A percentile compares a stretch with the other conserved stretches of the same genome.
Evolutionary conservation across 2,329 filamentous ascomycete genomes (phyloP).

Genomic region (Colletotrichum chlorophyti): DNA sequence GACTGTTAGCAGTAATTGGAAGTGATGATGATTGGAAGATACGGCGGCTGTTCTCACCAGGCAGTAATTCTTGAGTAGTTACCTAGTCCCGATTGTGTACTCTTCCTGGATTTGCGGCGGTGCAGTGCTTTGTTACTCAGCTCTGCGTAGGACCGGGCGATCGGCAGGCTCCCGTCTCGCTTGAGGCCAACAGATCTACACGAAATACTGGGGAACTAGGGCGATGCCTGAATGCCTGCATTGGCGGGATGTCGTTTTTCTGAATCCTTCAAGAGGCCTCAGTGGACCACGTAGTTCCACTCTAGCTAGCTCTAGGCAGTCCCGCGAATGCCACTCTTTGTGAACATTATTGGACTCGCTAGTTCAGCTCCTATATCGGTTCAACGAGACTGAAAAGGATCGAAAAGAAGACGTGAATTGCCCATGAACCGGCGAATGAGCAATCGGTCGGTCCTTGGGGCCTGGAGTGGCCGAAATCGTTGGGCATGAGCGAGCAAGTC

Average conservation of each 20-base stretch:
- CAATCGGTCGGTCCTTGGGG: not conserved
- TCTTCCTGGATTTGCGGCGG: not conserved
- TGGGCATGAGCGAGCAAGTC: not conserved
- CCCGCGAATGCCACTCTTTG: too few relatives aligned
- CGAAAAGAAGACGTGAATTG: too few relatives aligned
- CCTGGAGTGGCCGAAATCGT: not conserved
- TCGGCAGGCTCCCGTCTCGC: not conserved
- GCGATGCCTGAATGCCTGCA: too few relatives aligned
- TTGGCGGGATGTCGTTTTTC: too few relatives aligned
- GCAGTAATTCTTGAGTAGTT: too few relatives aligned
- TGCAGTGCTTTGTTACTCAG: not conserved
- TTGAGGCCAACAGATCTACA: not conserved
- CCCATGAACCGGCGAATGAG: slow-evolving; percentile 5
- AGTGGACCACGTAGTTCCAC: not conserved
- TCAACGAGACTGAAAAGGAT: too few relatives aligned
- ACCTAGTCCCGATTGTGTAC: not conserved
- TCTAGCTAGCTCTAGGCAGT: too few relatives aligned
- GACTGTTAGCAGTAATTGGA: slow-evolving; percentile 35
- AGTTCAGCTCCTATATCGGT: too few relatives aligned
- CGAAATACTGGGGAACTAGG: not conserved
- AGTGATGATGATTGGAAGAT: slow-evolving; percentile 25
- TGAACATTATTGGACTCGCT: too few relatives aligned
- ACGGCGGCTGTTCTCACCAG: too few relatives aligned
- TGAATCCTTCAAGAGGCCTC: slow-evolving; percentile 9
- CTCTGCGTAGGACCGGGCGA: not conserved